Percentiles rank a stretch among this genome's conserved stretches.
Conservation (phyloP, 345 rosid genomes). For the Cardamine chenopodiifolia region DNA sequence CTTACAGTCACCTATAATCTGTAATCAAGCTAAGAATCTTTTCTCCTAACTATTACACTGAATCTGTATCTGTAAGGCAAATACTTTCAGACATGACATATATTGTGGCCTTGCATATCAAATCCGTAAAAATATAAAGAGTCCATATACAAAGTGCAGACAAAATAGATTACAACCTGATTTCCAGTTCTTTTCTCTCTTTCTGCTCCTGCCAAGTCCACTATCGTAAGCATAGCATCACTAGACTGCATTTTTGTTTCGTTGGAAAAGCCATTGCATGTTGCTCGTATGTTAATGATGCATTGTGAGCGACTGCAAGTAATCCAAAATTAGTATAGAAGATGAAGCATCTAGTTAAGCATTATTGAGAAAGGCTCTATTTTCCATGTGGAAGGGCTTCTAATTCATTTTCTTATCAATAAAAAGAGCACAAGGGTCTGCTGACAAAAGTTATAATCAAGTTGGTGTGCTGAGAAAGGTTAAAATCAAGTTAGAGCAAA, state of each 20-base stretch:
- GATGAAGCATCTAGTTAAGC: background rate
- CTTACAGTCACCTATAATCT: constrained; percentile 13
- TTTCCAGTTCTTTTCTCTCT: constrained; percentile 91
- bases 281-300: constrained; percentile 68
- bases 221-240: constrained; percentile 65
- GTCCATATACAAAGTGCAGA: background rate
- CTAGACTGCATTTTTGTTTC: constrained; percentile 45
- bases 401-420: background rate
- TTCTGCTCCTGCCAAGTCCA: constrained; percentile 97
- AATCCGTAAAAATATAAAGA: background rate
- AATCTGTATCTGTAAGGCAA: background rate
- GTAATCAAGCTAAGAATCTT: constrained; percentile 17
- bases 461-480: background rate
- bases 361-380: background rate
- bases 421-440: background rate
- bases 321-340: constrained; percentile 7
- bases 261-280: constrained; percentile 28
- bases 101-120: constrained; percentile 18
- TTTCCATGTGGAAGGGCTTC: background rate
- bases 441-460: background rate
- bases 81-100: constrained; percentile 12
- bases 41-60: constrained; percentile 12
- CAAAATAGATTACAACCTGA: constrained; percentile 54
- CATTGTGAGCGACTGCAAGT: constrained; percentile 90
- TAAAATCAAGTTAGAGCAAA: background rate